Evolutionary conservation across 768 basidiomycete genomes (phyloP).

Genomic region (Tylopilus balloui): DNA sequence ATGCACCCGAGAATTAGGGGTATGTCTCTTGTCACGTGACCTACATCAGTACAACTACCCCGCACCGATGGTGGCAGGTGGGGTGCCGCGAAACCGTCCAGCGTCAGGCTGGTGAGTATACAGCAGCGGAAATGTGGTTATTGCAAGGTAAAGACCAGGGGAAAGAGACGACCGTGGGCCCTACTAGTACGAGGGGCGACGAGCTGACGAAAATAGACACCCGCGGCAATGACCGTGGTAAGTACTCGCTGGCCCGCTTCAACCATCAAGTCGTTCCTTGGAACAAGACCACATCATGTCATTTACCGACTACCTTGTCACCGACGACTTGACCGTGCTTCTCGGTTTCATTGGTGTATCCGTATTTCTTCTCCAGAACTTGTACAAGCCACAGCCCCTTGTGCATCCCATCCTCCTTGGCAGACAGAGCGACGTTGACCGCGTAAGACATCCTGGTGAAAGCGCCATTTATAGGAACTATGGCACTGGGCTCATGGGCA

Average conservation of each 20-base stretch:
- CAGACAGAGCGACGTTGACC: conserved; percentile 83
- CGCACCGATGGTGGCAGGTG: neutral
- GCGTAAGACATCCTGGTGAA: conserved; percentile 75
- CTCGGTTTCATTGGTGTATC: conserved; percentile 72
- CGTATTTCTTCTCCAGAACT: conserved; percentile 69
- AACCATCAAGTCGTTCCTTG: neutral
- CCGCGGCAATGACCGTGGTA: conserved; percentile 9
- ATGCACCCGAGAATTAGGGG: conserved; percentile 1
- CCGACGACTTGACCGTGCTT: conserved; percentile 76
- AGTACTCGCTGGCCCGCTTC: neutral
- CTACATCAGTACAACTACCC: neutral
- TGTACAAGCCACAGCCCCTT: conserved; percentile 78
- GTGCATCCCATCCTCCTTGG: conserved; percentile 94
- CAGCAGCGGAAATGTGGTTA: neutral
- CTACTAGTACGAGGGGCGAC: too few species aligned
- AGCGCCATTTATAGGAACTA: conserved; percentile 91
- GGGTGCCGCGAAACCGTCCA: neutral
- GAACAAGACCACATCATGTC: conserved; percentile 31
- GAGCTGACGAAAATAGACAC: neutral
- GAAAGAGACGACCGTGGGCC: too few species aligned
- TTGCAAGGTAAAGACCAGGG: neutral
- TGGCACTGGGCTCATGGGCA: conserved; percentile 76
- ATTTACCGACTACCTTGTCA: conserved; percentile 57
- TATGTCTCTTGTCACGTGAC: neutral
- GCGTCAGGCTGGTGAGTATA: neutral